phyloP scores from a whole-genome alignment of 2,329 filamentous ascomycete species.

The Aureobasidium sp. region DNA sequence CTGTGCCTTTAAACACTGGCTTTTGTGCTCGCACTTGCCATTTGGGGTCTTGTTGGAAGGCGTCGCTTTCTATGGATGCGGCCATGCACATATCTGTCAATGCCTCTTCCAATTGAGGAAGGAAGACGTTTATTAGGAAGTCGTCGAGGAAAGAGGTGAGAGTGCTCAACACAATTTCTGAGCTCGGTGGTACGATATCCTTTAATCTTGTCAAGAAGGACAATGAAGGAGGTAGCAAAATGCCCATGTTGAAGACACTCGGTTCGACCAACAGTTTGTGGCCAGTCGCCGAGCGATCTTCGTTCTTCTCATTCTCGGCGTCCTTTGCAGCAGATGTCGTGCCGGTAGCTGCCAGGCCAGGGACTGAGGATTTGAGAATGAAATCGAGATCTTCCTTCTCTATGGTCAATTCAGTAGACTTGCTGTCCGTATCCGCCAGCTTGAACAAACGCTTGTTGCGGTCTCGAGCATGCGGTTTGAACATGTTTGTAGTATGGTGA shows the following conservation, averaged over 20 bases:
- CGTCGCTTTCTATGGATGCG: slow-evolving; percentile 76
- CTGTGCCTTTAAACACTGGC: slow-evolving; percentile 86
- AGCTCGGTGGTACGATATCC: slow-evolving; percentile 81
- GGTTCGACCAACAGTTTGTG: slow-evolving; percentile 94
- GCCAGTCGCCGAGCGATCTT: slow-evolving; percentile 56
- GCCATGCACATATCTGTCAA: slow-evolving; percentile 78
- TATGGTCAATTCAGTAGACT: slow-evolving; percentile 66
- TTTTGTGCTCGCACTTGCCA: slow-evolving; percentile 71
- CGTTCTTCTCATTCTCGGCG: slow-evolving; percentile 26
- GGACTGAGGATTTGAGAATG: slow-evolving; percentile 86
- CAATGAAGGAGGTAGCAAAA: slow-evolving; percentile 81
- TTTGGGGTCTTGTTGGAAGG: slow-evolving; percentile 76
- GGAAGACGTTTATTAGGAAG: slow-evolving; percentile 96
- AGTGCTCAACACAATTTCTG: slow-evolving; percentile 80
- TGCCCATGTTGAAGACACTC: slow-evolving; percentile 97
- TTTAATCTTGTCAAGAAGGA: slow-evolving; percentile 88
- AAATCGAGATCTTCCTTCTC: slow-evolving; percentile 85
- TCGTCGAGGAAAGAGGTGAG: slow-evolving; percentile 97
- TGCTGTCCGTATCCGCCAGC: slow-evolving; percentile 74
- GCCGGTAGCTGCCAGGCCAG: slow-evolving; percentile 60
- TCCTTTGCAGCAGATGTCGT: slow-evolving; percentile 17
- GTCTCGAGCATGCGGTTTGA: slow-evolving; percentile 43
- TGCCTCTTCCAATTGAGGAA: slow-evolving; percentile 92
- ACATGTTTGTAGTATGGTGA: slow-evolving; percentile 37
- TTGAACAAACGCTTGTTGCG: slow-evolving; percentile 62